Base-by-base conservation (phyloP, 352 stramenopile species). In the Pythium insidiosum region DNA sequence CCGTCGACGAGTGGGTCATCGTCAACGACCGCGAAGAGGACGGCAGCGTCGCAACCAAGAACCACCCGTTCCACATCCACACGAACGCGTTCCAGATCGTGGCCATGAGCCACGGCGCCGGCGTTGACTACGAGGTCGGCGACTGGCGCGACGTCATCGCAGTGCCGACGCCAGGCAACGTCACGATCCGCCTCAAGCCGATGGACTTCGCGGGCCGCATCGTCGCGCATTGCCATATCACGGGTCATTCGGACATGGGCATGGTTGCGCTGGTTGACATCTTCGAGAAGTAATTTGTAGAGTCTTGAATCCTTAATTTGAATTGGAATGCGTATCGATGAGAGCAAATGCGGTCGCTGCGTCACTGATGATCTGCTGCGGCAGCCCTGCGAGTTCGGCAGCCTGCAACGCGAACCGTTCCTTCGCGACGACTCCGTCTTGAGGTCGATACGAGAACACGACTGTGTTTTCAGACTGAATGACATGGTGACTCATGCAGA, bases 31-130 rank as follows among this genome's bases (percentile, higher is more conserved):
- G 66, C 4, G 64, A 82, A 10, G 61, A 76, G 26, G 52, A 39
- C 28, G 70, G 68, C 10, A 57, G 50, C 16, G 42, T 63, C 16
- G 63, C 73, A 3, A 29, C 58, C 9, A 84, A 76, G 59, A 88
- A 89, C 40, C 82, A 94, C 42, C 82, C 82, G 39, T 94, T 91
- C 47, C 82, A 92, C 53, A 48, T 92, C 44, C 82, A 94, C 58
- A 87, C 78, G 20, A 92, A 89, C 43, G 69, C 78, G 20, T 89
- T 90, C 59, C 79, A 92, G 60, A 68, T 94, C 45, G 66, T 90
- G 12, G 60, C 61, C 19, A 72, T 86, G 61, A 81, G 66, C 24
- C 73, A 88, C 38, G 75, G 70, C 13, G 58, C 71, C 15, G 70
- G 70, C 12, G 38, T 84, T 6, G 79, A 92, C 62, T 89, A 89